Conservation (phyloP, 2,329 filamentous ascomycete genomes). For the Pseudogymnoascus sp. region DNA sequence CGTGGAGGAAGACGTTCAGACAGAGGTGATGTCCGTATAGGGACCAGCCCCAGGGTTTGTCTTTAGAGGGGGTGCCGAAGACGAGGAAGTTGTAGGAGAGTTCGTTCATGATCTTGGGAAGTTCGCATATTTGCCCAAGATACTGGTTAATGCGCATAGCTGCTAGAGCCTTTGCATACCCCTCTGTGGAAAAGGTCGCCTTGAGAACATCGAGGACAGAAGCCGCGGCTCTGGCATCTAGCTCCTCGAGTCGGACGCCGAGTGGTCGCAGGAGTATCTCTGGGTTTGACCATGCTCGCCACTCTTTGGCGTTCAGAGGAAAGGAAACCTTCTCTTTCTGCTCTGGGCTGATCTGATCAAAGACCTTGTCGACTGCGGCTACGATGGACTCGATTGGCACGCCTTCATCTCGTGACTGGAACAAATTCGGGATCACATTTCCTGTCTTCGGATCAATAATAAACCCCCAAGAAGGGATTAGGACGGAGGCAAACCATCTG, state of each 20-base stretch:
- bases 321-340: slow-evolving; percentile 38
- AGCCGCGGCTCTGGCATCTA: neutral
- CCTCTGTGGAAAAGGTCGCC: slow-evolving; percentile 13
- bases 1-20: slow-evolving; percentile 59
- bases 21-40: slow-evolving; percentile 70
- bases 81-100: slow-evolving; percentile 15
- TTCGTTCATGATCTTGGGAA: slow-evolving; percentile 12
- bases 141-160: slow-evolving; percentile 13
- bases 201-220: slow-evolving; percentile 12
- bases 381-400: slow-evolving; percentile 13
- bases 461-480: slow-evolving; percentile 37
- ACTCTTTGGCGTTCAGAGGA: slow-evolving; percentile 42
- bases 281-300: slow-evolving; percentile 16
- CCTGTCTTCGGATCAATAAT: slow-evolving; percentile 51
- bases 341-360: slow-evolving; percentile 9
- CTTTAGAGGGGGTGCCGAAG: slow-evolving; percentile 13
- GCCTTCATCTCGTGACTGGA: slow-evolving; percentile 20
- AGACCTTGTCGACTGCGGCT: slow-evolving; percentile 40
- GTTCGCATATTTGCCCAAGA: slow-evolving; percentile 13
- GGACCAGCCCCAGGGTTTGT: slow-evolving; percentile 13
- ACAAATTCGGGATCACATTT: slow-evolving; percentile 12
- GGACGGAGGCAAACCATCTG: slow-evolving; percentile 22
- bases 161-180: slow-evolving; percentile 13
- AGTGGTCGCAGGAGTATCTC: slow-evolving; percentile 12
- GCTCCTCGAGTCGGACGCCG: slow-evolving; percentile 13